Percentiles rank a stretch among this genome's conserved stretches.
phyloP scores from a whole-genome alignment of 257 asterid genomes.

The Ophiorrhiza pumila region DNA sequence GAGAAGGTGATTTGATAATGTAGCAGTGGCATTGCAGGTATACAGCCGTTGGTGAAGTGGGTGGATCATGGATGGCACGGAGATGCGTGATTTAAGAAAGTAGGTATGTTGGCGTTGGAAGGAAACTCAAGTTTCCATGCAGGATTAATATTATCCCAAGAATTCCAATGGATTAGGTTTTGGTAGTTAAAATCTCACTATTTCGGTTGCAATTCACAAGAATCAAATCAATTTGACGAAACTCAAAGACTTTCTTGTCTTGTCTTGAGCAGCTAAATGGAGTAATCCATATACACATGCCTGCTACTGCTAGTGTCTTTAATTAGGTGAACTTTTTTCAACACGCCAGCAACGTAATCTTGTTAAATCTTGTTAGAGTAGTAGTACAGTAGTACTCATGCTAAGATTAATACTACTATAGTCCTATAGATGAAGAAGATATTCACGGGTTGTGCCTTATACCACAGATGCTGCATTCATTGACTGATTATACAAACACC shows the following conservation, averaged over 20 bases:
- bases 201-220: neutral
- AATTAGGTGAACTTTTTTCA: neutral
- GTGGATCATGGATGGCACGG: neutral
- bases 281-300: neutral
- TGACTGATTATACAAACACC: neutral
- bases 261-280: neutral
- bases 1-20: too few relatives aligned
- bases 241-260: neutral
- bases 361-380: neutral
- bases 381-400: neutral
- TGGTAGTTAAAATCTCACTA: neutral
- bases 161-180: constrained; percentile 11
- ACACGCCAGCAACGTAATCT: neutral
- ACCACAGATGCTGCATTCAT: neutral
- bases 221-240: too few relatives aligned
- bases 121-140: constrained; percentile 7
- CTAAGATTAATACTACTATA: too few relatives aligned
- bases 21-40: neutral
- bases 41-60: neutral
- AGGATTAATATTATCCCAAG: neutral
- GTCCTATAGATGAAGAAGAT: too few relatives aligned
- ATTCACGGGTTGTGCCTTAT: neutral
- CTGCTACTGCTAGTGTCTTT: neutral
- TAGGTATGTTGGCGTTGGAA: constrained; percentile 6
- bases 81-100: neutral